Conservation (phyloP, 2,329 filamentous ascomycete genomes). For the Tolypocladium paradoxum region DNA sequence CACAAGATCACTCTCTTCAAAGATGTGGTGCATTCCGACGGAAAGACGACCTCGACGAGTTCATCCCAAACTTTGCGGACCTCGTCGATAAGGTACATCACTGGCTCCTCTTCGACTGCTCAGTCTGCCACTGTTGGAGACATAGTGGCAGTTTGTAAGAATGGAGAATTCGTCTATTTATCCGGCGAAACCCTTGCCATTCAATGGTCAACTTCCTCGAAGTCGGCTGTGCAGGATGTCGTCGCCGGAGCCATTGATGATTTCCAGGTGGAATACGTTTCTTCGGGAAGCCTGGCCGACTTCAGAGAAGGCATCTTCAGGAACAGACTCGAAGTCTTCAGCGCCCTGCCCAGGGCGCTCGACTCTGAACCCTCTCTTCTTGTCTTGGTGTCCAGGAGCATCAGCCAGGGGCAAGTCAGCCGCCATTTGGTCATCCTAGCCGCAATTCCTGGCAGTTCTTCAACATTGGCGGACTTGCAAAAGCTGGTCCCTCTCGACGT, state of each 20-base stretch:
- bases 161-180: conserved; percentile 51
- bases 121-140: conserved; percentile 17
- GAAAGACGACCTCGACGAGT: conserved; percentile 41
- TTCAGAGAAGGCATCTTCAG: conserved; percentile 45
- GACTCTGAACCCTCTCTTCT: conserved; percentile 40
- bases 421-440: conserved; percentile 24
- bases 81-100: conserved; percentile 24
- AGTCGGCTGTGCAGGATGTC: conserved; percentile 22
- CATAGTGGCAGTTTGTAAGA: conserved; percentile 46
- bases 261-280: conserved; percentile 39
- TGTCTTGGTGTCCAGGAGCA: conserved; percentile 34
- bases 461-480: conserved; percentile 17
- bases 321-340: conserved; percentile 39
- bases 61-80: conserved; percentile 30
- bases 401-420: conserved; percentile 16
- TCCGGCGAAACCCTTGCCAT: conserved; percentile 38
- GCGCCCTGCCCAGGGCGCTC: conserved; percentile 37
- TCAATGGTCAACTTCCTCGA: conserved; percentile 24
- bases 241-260: conserved; percentile 19
- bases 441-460: conserved; percentile 13
- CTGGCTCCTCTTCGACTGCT: conserved; percentile 17
- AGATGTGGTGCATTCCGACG: conserved; percentile 40
- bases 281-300: conserved; percentile 34
- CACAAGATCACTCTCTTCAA: conserved; percentile 49
- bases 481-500: conserved; percentile 29